phyloP scores from a whole-genome alignment of 306 rosid species.

The Quercus glauca region DNA sequence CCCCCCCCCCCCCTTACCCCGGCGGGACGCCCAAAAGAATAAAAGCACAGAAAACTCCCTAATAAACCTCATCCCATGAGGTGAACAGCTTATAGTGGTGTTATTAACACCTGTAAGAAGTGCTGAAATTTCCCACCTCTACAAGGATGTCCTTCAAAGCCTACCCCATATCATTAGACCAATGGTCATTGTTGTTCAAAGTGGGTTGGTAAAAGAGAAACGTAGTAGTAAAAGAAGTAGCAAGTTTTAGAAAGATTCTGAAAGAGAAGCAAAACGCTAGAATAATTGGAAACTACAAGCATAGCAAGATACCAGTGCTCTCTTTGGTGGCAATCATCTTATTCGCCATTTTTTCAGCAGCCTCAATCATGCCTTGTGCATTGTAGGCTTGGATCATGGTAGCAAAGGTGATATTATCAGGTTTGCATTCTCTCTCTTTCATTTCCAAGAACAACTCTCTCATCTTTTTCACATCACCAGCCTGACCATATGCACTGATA shows the following conservation, averaged over 20 bases:
- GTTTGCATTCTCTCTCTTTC: constrained; percentile 65
- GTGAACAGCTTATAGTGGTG: too few species aligned
- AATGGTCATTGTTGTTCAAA: neutral
- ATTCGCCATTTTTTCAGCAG: constrained; percentile 53
- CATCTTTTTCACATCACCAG: constrained; percentile 65
- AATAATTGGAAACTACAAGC: neutral
- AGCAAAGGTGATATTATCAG: constrained; percentile 62
- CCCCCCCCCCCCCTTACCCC: neutral
- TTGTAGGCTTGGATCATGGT: constrained; percentile 72
- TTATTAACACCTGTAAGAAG: too few species aligned
- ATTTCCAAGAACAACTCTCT: constrained; percentile 57
- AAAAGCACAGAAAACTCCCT: too few species aligned
- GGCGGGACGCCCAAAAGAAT: neutral
- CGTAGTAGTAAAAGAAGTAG: neutral
- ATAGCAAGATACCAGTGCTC: constrained; percentile 37
- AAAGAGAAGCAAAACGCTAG: neutral
- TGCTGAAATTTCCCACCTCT: too few species aligned
- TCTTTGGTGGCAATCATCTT: constrained; percentile 42
- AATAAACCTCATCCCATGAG: too few species aligned
- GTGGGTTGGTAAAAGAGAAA: neutral
- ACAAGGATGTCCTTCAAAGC: too few species aligned
- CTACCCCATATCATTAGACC: too few species aligned
- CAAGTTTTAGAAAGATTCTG: neutral
- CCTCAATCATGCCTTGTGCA: constrained; percentile 65
- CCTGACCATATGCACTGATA: constrained; percentile 68